Base-by-base conservation (phyloP, 768 basidiomycete genomes). In the Lactarius indigo region DNA sequence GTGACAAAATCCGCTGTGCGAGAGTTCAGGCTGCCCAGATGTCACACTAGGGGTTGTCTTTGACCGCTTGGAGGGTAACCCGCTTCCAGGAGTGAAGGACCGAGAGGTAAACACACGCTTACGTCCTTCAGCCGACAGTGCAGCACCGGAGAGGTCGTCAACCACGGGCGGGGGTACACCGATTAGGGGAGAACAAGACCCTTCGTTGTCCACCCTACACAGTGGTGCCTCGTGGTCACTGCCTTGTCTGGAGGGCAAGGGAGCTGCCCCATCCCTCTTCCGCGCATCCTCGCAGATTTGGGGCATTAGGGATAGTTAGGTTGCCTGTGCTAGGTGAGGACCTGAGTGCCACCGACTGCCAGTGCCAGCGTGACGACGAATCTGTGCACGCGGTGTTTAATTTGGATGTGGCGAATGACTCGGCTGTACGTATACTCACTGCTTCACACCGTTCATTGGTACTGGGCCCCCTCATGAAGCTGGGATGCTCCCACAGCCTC, bases 251-350 rank as follows among this genome's bases (percentile, higher is more conserved):
- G 69, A 44, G 20, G 65, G 65, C 33, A 60, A 37, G 52, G 58
- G 42, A 37, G 60, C 37, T 44, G 52, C 55, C 30, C 35, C 39
- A 42, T 71, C 76, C 64, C 76, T 77, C 71, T 77, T 79, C 81
- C 82, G 84, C 61, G 81, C 79, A 64, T 81, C 74, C 69, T 82
- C 83, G 80, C 83, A 83, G 57, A 82, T 74, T 57, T 81, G 83
- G 68, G 84, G 73, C 84, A 85, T 86, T 30, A 57, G 31, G 41
- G 52, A 15, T 26, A 52, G 17, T 15, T 26, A n/a, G 13, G 50
- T 26, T 15, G 23, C 50, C 6, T 13, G 50, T 26, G 4, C 23
- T 26, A 50, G 12, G 13, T 5, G 26, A 52, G 44, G 44, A 47
- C n/a, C 44, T 47, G 44, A 47, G 44, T 42, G 39, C 39, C 15